These are phyloP conservation scores for Nicotiana otophora DNA, from an alignment of 257 asterid species.

Conservation along the genomic window DNA sequence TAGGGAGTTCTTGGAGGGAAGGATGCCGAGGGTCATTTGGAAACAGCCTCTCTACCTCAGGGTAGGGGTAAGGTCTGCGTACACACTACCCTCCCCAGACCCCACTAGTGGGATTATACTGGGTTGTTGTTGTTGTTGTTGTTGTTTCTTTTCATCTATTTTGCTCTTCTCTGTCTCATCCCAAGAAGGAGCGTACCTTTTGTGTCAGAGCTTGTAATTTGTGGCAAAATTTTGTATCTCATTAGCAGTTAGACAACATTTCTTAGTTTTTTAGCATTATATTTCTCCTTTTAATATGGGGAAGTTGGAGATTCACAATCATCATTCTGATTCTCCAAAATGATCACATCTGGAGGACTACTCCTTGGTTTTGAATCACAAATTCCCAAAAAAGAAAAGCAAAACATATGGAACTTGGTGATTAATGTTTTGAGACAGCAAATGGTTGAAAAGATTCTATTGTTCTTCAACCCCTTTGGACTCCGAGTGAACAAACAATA, in stretches of 20 bases:
- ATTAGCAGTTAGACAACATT: background rate
- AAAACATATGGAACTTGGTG: background rate
- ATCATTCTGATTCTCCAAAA: background rate
- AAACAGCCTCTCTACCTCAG: no score
- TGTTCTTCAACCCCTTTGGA: background rate
- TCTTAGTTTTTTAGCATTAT: background rate
- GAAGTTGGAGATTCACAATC: background rate
- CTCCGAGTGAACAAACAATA: background rate
- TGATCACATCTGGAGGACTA: background rate
- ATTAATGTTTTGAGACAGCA: background rate
- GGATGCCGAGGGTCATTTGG: no score
- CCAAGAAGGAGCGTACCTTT: background rate
- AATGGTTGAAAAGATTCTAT: no score
- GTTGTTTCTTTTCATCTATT: background rate
- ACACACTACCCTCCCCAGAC: no score
- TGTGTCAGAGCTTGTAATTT: background rate
- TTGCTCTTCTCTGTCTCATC: background rate
- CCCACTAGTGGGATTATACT: no score
- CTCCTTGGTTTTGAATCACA: background rate
- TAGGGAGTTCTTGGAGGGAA: no score
- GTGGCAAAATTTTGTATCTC: background rate
- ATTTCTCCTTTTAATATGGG: background rate
- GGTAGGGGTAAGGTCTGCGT: no score
- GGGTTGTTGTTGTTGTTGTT: no score
- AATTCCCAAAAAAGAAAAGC: no score